A percentile compares a stretch with the other conserved stretches of the same genome.
These are phyloP conservation scores for Pythium coloratum DNA, from an alignment of 352 stramenopile genomes.

Conservation along the genomic window DNA sequence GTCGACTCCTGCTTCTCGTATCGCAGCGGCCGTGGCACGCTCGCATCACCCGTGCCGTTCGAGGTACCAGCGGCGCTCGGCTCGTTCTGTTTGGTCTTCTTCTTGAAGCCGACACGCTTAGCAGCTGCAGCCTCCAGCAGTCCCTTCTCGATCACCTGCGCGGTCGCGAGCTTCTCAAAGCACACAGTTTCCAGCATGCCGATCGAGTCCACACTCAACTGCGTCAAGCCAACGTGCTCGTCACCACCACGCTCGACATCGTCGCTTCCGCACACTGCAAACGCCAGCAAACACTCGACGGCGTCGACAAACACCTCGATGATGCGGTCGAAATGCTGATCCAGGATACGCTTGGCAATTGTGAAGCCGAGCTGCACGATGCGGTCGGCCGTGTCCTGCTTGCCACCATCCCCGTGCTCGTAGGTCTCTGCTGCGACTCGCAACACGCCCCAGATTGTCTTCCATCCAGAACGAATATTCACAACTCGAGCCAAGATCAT, in stretches of 20 bases:
- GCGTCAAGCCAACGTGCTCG: slow-evolving; percentile 57
- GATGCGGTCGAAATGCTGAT: slow-evolving; percentile 71
- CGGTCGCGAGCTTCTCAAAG: slow-evolving; percentile 68
- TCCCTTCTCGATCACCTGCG: slow-evolving; percentile 74
- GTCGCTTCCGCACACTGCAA: slow-evolving; percentile 73
- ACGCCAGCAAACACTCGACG: slow-evolving; percentile 78
- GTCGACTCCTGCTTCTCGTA: slow-evolving; percentile 73
- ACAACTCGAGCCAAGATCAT: slow-evolving; percentile 87
- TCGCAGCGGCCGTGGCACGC: slow-evolving; percentile 29
- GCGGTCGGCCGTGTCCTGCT: slow-evolving; percentile 53
- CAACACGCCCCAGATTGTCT: slow-evolving; percentile 93
- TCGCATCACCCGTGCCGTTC: not conserved
- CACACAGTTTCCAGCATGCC: slow-evolving; percentile 62
- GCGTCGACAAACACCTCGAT: slow-evolving; percentile 80
- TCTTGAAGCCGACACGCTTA: slow-evolving; percentile 62
- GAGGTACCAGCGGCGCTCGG: not conserved
- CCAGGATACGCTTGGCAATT: slow-evolving; percentile 87
- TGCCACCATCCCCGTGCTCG: slow-evolving; percentile 44
- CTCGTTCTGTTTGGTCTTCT: slow-evolving; percentile 15
- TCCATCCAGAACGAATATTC: slow-evolving; percentile 93
- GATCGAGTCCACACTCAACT: slow-evolving; percentile 74
- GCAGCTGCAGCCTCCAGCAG: slow-evolving; percentile 35
- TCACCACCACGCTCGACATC: slow-evolving; percentile 53
- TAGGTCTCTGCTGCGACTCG: slow-evolving; percentile 86
- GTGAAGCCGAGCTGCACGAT: slow-evolving; percentile 84